phyloP scores from a whole-genome alignment of 495 filamentous ascomycete genomes.

The Xylaria bambusicola region DNA sequence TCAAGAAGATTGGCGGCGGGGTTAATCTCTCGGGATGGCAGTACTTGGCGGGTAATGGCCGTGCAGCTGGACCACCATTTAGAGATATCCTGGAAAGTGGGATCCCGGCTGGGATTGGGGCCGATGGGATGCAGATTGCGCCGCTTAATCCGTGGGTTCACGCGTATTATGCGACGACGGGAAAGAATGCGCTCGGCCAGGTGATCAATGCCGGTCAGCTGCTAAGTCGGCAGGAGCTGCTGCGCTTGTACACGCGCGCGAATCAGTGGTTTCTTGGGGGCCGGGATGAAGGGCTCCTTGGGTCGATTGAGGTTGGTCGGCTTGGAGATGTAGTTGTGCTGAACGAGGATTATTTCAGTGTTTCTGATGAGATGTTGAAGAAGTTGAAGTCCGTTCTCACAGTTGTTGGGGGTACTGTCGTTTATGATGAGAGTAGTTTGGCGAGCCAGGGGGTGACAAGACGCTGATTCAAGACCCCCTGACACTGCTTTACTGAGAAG shows the following conservation, averaged over 20 bases:
- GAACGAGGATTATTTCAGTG: conserved; percentile 29
- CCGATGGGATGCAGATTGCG: conserved; percentile 34
- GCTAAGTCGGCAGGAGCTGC: conserved; percentile 23
- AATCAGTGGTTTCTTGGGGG: conserved; percentile 36
- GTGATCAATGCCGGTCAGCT: conserved; percentile 28
- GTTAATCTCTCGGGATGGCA: conserved; percentile 31
- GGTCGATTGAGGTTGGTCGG: conserved; percentile 28
- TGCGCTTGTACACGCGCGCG: conserved; percentile 27
- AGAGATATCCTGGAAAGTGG: conserved; percentile 27
- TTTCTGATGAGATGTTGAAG: conserved; percentile 27
- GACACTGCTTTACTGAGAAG: no score
- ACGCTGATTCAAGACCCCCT: no score
- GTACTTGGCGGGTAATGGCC: conserved; percentile 27
- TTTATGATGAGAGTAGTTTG: conserved; percentile 8
- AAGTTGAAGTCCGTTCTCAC: conserved; percentile 26
- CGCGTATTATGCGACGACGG: conserved; percentile 33
- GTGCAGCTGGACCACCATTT: conserved; percentile 30
- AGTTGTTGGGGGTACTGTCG: conserved; percentile 27
- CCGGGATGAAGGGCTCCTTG: conserved; percentile 25
- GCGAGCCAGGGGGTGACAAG: no score
- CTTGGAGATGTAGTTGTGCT: conserved; percentile 32
- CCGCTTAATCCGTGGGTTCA: conserved; percentile 33
- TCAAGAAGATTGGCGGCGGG: conserved; percentile 30
- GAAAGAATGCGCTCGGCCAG: conserved; percentile 29
- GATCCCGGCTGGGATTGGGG: conserved; percentile 29